Conservation (phyloP, 768 basidiomycete genomes). For the Kwoniella botswanensis region DNA sequence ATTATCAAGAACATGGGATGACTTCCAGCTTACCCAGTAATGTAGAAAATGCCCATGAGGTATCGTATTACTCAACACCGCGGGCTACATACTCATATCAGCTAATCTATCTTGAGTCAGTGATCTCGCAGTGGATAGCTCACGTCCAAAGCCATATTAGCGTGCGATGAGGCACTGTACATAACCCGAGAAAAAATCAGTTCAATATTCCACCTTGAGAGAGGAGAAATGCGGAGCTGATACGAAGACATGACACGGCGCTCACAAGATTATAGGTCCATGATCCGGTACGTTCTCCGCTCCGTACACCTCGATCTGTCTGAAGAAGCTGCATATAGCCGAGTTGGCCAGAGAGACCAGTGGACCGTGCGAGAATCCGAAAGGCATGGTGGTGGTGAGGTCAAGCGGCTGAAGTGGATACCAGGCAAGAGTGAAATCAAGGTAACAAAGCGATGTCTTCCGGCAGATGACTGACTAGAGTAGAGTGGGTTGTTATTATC, state of each 20-base stretch:
- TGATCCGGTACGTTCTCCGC: slow-evolving; percentile 83
- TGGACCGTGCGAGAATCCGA: slow-evolving; percentile 67
- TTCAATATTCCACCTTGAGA: not conserved
- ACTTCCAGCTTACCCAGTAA: slow-evolving; percentile 58
- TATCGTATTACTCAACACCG: slow-evolving; percentile 71
- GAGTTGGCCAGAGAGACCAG: slow-evolving; percentile 73
- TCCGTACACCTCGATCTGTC: slow-evolving; percentile 81
- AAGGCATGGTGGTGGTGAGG: slow-evolving; percentile 47
- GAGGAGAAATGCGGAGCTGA: not conserved
- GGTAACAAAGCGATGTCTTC: not conserved
- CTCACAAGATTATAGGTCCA: slow-evolving; percentile 92
- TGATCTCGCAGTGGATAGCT: slow-evolving; percentile 43
- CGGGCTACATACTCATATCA: slow-evolving; percentile 41
- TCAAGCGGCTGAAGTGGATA: not conserved
- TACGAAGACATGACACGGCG: slow-evolving; percentile 31
- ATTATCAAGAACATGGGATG: not conserved
- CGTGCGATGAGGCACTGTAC: slow-evolving; percentile 77
- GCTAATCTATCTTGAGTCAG: slow-evolving; percentile 11
- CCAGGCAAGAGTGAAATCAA: too few species aligned
- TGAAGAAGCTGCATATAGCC: slow-evolving; percentile 85
- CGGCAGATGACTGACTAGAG: too few species aligned
- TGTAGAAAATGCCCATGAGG: slow-evolving; percentile 81
- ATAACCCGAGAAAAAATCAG: not conserved
- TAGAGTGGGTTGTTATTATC: not conserved
- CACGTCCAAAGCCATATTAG: slow-evolving; percentile 90